Base-by-base conservation (phyloP, 345 rosid species). In the Euphorbia pulcherrima region DNA sequence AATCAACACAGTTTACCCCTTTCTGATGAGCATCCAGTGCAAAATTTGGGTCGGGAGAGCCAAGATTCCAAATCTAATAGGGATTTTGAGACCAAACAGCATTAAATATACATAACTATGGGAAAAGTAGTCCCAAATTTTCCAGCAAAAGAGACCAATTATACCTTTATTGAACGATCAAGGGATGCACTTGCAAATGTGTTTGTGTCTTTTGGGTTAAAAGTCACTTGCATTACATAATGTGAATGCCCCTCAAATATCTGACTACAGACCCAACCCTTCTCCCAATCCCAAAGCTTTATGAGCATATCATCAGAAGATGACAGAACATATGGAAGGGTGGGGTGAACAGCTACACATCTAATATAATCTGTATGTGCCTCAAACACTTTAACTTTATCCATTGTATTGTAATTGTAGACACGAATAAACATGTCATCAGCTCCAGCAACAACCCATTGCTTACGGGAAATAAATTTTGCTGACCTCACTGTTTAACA, bases 281-380 rank as follows among this genome's bases (percentile, higher is more conserved):
- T 92, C 76, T 95, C 99, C 99, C 99, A 95, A 73, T 95, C 97
- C 99, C 99, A 95, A 70, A 95, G 92, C 81, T 95, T 95, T 61
- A 95, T 88, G 74, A 89, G 97, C 96, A 88, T 95, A 81, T 95
- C 99, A 87, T 95, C 99, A 28, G 99, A 95, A 39, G 97, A 82
- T 55, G 99, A 92, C 77, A 95, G 71, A 80, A 95, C 90, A 72
- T 84, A 90, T 5, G 99, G 97, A 72, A 86, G 89, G 9, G 87
- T 88, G 53, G 97, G 99, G 78, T 95, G 99, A 72, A 92, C 92
- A 50, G 96, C 87, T 75, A 95, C 87, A 51, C 97, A 88, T 75
- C 99, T 86, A 68, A 95, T 92, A 85, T 83, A 95, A 77, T 95
- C 99, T 24, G 90, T 87, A 71, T 95, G 99, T 28, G 99, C 99